Base-by-base conservation (phyloP, 257 asterid genomes). In the Salvia hispanica region DNA sequence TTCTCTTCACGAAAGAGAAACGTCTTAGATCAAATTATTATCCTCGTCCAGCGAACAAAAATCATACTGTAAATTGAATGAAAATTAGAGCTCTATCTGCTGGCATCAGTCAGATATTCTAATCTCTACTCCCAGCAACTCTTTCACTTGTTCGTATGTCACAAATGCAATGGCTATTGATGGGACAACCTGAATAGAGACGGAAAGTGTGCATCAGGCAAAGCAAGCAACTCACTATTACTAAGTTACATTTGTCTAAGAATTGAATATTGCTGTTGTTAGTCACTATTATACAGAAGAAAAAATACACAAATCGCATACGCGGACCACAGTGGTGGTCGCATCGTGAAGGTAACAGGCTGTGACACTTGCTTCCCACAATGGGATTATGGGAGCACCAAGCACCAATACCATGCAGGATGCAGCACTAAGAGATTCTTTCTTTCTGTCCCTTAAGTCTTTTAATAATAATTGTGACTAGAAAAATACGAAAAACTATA, bases 81-180 rank as follows among this genome's bases (percentile, higher is more conserved):
- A 58, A 62, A 53, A 53, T 33, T 18, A n/a, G 57, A 58, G 75
- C 70, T 74, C 69, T 53, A 72, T 60, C 6, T 34, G 39, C 74
- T 21, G 31, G 39, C 71, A 66, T 92, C 85, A 92, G 74, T 92
- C 96, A 34, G 96, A 86, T 70, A 90, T 92, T 69, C 89, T 85
- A 75, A 90, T 81, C 78, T 92, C 95, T 54, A 90, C 95, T n/a
- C 96, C 95, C 50, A 92, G 79, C 9, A 86, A 66, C 76, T 79
- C 91, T 79, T 86, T 91, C 85, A 91, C 93, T 86, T 91, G 97
- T 79, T 91, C 97, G 55, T 91, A 88, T 44, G 97, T 81, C 79
- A 91, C 97, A 44, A 91, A 91, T 2, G 97, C 95, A 52, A 91
- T 85, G 39, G 97, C 95, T 74, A 91, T 91, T 61, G 97, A 91